Conservation (phyloP, 2,329 filamentous ascomycete species). For the Rhynchosporium agropyri region DNA sequence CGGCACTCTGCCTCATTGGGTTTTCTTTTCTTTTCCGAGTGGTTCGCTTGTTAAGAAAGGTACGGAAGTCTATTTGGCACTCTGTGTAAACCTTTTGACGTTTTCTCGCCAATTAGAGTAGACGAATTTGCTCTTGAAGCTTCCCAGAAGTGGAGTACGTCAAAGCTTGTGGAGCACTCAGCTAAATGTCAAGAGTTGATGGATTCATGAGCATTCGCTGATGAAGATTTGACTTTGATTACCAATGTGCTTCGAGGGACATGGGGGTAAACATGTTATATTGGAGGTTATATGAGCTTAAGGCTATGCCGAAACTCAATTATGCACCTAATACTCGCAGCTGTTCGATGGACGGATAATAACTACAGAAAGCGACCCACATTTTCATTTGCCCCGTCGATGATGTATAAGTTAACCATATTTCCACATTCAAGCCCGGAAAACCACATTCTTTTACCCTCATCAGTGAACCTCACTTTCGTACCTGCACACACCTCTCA, state of each 20-base stretch:
- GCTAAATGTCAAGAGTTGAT: not conserved
- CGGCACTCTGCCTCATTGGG: not conserved
- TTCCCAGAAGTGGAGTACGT: not conserved
- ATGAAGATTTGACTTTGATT: not conserved
- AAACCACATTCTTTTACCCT: not conserved
- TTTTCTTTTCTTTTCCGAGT: not conserved
- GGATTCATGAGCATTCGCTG: not conserved
- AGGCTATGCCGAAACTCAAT: not conserved
- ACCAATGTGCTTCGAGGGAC: not conserved
- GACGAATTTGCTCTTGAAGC: not conserved
- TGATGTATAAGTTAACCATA: not conserved
- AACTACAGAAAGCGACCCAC: not conserved
- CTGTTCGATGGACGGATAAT: not conserved
- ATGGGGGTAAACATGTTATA: not conserved
- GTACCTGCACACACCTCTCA: not conserved
- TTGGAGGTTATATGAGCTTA: not conserved
- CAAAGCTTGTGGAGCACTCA: not conserved
- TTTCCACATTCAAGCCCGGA: not conserved
- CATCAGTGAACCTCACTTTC: not conserved
- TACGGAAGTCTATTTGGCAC: not conserved
- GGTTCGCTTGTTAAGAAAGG: not conserved
- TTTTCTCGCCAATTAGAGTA: not conserved
- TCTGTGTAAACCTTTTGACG: not conserved
- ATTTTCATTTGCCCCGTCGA: not conserved
- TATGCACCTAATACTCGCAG: not conserved